phyloP scores from a whole-genome alignment of 2,329 filamentous ascomycete genomes.

The Pseudogymnoascus verrucosus region DNA sequence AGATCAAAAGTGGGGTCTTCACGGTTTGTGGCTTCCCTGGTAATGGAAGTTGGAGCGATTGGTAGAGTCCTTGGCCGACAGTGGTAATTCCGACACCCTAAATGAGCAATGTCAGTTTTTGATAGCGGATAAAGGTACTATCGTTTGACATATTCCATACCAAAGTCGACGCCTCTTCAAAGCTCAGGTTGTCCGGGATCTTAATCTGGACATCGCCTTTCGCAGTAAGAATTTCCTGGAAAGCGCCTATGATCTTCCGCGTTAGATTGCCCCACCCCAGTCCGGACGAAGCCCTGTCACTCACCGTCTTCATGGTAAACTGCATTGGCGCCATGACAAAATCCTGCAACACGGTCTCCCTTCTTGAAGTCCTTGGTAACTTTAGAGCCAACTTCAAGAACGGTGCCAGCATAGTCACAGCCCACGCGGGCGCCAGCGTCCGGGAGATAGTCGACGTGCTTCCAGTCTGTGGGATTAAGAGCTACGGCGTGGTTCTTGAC shows the following conservation, averaged over 20 bases:
- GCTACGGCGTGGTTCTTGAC: constrained; percentile 25
- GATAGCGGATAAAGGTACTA: background rate
- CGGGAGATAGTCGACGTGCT: constrained; percentile 23
- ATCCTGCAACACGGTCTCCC: constrained; percentile 41
- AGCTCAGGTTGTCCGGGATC: constrained; percentile 37
- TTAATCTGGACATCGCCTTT: constrained; percentile 36
- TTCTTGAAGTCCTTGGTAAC: constrained; percentile 36
- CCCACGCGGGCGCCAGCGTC: constrained; percentile 26
- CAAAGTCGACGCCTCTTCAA: constrained; percentile 37
- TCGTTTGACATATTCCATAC: background rate
- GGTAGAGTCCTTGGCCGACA: constrained; percentile 41
- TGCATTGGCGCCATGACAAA: constrained; percentile 29
- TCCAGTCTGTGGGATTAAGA: constrained; percentile 28
- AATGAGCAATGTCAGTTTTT: background rate
- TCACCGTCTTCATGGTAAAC: constrained; percentile 35
- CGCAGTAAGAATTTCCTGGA: constrained; percentile 20
- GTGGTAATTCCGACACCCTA: constrained; percentile 28
- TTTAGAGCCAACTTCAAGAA: constrained; percentile 37
- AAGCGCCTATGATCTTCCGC: constrained; percentile 14
- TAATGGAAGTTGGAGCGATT: constrained; percentile 31
- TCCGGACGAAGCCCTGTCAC: constrained; percentile 28
- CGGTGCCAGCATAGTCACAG: constrained; percentile 41
- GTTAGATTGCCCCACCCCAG: constrained; percentile 13
- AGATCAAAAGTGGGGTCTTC: constrained; percentile 35
- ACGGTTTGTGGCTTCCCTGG: constrained; percentile 20